Conservation (phyloP, 495 filamentous ascomycete species). For the Neurospora sp. region DNA sequence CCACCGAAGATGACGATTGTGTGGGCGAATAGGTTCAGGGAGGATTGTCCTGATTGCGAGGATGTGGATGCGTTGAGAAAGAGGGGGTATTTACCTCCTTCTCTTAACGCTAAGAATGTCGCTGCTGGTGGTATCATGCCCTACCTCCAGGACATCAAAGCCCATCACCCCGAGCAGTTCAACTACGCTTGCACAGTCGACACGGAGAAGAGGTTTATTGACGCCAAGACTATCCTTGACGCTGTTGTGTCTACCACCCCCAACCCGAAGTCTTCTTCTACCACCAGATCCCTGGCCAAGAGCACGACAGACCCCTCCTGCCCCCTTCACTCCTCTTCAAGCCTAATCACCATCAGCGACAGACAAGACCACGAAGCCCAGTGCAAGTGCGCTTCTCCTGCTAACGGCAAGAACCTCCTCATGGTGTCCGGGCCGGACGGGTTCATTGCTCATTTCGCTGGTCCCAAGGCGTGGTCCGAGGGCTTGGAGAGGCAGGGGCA, state of each 20-base stretch:
- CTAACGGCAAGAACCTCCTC: constrained; percentile 46
- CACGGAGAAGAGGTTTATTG: constrained; percentile 59
- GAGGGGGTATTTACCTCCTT: not conserved
- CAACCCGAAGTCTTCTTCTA: not conserved
- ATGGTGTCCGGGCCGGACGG: constrained; percentile 84
- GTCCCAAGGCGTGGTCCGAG: constrained; percentile 60
- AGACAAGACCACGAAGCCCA: not conserved
- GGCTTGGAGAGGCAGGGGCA: constrained; percentile 64
- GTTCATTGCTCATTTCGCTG: constrained; percentile 71
- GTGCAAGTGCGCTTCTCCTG: not conserved
- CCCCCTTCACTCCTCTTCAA: constrained; percentile 14
- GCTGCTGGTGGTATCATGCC: constrained; percentile 33
- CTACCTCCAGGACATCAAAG: constrained; percentile 51
- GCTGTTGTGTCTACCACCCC: constrained; percentile 3
- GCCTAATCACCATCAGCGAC: not conserved
- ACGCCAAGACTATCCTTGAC: not conserved
- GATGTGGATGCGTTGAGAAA: not conserved
- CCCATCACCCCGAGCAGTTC: constrained; percentile 44
- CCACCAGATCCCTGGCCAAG: not conserved
- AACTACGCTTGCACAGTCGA: constrained; percentile 67
- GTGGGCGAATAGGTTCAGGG: constrained; percentile 34
- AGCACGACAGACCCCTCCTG: constrained; percentile 2
- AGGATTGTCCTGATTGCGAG: constrained; percentile 17
- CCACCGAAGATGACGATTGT: constrained; percentile 18
- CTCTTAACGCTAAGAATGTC: not conserved